A percentile compares a stretch with the other conserved stretches of the same genome.
phyloP scores from a whole-genome alignment of 108 stramenopile genomes.

The Nitzschia sp. region DNA sequence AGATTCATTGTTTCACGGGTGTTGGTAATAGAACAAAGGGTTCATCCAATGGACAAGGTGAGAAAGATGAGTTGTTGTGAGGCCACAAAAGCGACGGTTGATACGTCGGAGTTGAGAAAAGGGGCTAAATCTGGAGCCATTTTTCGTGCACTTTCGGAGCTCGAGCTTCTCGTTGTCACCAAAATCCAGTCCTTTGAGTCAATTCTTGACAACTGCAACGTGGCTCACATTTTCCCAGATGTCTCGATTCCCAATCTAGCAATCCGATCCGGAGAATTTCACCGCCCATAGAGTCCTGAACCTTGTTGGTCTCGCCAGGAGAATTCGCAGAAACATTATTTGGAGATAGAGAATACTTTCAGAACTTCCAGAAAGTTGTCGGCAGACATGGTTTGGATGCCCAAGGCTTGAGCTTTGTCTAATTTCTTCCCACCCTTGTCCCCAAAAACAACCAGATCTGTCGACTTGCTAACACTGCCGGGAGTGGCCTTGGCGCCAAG shows the following conservation, averaged over 20 bases:
- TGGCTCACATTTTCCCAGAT: background rate
- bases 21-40: no score
- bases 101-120: background rate
- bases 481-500: conserved; percentile 75
- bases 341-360: no score
- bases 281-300: no score
- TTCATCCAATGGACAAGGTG: no score
- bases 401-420: conserved; percentile 59
- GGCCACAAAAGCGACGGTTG: no score
- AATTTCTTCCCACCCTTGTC: conserved; percentile 81
- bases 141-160: conserved; percentile 8
- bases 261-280: background rate
- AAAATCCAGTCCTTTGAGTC: no score
- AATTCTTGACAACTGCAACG: no score
- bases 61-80: no score
- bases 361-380: conserved; percentile 48
- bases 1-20: no score
- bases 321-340: no score
- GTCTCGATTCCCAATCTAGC: background rate
- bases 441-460: conserved; percentile 71
- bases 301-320: no score
- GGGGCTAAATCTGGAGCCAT: conserved; percentile 15
- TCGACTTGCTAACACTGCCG: conserved; percentile 69
- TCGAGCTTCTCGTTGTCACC: background rate
- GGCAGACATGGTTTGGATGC: conserved; percentile 55